These are phyloP conservation scores for Kurtzmaniella fragi DNA, from an alignment of 805 yeast species.

Conservation along the genomic window DNA sequence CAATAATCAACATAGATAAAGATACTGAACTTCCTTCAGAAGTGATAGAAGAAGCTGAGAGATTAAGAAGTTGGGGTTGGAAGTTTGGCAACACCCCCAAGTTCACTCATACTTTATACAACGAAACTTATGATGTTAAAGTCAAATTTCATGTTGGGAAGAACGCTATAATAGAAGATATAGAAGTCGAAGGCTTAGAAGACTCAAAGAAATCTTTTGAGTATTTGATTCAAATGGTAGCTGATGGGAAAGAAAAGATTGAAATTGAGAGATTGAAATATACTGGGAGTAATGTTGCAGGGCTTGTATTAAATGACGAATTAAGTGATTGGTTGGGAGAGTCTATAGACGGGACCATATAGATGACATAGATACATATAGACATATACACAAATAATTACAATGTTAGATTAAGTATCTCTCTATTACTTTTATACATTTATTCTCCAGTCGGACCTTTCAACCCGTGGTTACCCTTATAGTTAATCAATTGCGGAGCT, in stretches of 20 bases:
- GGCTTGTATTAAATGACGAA: slow-evolving; percentile 38
- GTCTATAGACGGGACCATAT: slow-evolving; percentile 41
- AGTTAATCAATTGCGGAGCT: slow-evolving; percentile 45
- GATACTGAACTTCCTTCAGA: slow-evolving; percentile 31
- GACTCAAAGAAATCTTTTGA: slow-evolving; percentile 23
- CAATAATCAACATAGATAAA: slow-evolving; percentile 15
- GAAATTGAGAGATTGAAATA: slow-evolving; percentile 20
- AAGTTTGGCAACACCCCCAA: slow-evolving; percentile 70
- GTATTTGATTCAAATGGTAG: slow-evolving; percentile 23
- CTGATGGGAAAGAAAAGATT: slow-evolving; percentile 12
- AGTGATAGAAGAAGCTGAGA: slow-evolving; percentile 32
- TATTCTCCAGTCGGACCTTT: slow-evolving; percentile 3
- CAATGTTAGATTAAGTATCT: not conserved
- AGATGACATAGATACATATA: slow-evolving; percentile 2
- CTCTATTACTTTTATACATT: not conserved
- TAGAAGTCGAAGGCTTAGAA: slow-evolving; percentile 12
- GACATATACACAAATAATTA: not conserved
- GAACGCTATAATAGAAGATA: slow-evolving; percentile 20
- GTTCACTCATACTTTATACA: slow-evolving; percentile 51
- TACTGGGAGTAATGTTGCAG: slow-evolving; percentile 40
- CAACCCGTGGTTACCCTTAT: slow-evolving; percentile 56
- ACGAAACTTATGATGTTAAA: slow-evolving; percentile 23
- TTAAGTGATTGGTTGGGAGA: slow-evolving; percentile 43
- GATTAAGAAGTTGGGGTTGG: slow-evolving; percentile 66
- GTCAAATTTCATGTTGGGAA: slow-evolving; percentile 46